These are phyloP conservation scores for Takashimella tepidaria DNA, from an alignment of 1,284 basidiomycete genomes.

Conservation along the genomic window DNA sequence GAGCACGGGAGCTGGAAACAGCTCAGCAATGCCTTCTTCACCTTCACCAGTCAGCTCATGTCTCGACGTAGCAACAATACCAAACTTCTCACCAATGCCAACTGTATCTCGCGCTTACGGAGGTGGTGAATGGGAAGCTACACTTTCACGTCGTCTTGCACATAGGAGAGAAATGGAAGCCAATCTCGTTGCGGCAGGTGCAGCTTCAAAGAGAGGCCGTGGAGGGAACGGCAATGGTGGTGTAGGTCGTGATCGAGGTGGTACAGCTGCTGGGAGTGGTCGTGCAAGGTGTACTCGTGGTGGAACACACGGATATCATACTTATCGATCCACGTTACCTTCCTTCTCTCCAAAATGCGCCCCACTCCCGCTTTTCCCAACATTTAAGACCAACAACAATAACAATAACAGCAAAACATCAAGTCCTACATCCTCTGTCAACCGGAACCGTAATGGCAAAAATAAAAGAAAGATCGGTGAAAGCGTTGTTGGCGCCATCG, in stretches of 20 bases:
- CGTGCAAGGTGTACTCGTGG: too few species aligned
- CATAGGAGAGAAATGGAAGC: constrained; percentile 26
- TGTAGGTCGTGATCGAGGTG: not conserved
- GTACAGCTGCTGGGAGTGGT: not conserved
- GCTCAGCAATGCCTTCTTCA: not conserved
- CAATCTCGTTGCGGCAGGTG: not conserved
- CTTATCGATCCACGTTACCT: not conserved
- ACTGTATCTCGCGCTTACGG: constrained; percentile 36
- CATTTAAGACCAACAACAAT: not conserved
- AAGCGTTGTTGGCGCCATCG: not conserved
- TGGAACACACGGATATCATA: too few species aligned
- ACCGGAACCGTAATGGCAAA: too few species aligned
- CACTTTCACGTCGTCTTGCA: constrained; percentile 34
- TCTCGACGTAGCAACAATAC: constrained; percentile 7
- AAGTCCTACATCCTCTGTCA: not conserved
- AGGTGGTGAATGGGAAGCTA: constrained; percentile 44
- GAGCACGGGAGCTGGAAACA: not conserved
- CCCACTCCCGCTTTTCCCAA: not conserved
- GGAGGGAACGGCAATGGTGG: not conserved
- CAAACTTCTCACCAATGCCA: constrained; percentile 26
- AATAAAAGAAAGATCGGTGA: too few species aligned
- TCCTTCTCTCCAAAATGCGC: not conserved
- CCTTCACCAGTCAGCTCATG: constrained; percentile 16
- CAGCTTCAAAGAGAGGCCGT: constrained; percentile 3
- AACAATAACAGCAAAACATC: not conserved